Percentiles rank a stretch among this genome's conserved stretches.
These are phyloP conservation scores for Fomitopsis serialis DNA, from an alignment of 768 basidiomycete genomes.

Conservation along the genomic window DNA sequence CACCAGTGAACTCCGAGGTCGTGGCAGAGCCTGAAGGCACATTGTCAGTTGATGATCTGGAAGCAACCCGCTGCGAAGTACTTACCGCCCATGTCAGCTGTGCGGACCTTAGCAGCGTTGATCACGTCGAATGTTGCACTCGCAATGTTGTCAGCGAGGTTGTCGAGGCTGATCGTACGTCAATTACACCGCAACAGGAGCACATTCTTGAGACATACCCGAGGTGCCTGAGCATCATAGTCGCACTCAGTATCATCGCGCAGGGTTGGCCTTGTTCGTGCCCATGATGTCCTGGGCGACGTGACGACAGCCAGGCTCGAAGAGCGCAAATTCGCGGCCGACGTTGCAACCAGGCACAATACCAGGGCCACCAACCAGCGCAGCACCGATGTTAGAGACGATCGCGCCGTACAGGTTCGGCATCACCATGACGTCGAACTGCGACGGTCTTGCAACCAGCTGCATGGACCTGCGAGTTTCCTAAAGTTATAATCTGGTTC, in stretches of 20 bases:
- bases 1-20: constrained; percentile 93
- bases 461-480: constrained; percentile 78
- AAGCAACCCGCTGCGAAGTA: constrained; percentile 6
- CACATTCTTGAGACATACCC: constrained; percentile 53
- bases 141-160: constrained; percentile 91
- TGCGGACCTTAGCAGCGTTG: constrained; percentile 80
- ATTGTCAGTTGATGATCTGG: background rate
- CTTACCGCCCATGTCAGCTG: constrained; percentile 93
- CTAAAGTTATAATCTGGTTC: background rate
- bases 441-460: constrained; percentile 89
- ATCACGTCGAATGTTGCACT: constrained; percentile 91
- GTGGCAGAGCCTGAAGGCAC: constrained; percentile 64
- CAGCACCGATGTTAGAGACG: constrained; percentile 96
- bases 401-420: constrained; percentile 97
- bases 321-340: constrained; percentile 94
- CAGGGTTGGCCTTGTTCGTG: constrained; percentile 92
- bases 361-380: constrained; percentile 96
- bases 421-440: constrained; percentile 99
- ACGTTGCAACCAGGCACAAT: constrained; percentile 98
- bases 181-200: background rate
- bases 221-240: constrained; percentile 96
- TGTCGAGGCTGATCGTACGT: constrained; percentile 62
- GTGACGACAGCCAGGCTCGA: constrained; percentile 97
- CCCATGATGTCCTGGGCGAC: constrained; percentile 96
- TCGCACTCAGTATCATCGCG: constrained; percentile 97